Evolutionary conservation across 2,329 filamentous ascomycete species (phyloP), one percentile per base, ranked within the genome.

Genomic region (Juglanconis juglandina): DNA sequence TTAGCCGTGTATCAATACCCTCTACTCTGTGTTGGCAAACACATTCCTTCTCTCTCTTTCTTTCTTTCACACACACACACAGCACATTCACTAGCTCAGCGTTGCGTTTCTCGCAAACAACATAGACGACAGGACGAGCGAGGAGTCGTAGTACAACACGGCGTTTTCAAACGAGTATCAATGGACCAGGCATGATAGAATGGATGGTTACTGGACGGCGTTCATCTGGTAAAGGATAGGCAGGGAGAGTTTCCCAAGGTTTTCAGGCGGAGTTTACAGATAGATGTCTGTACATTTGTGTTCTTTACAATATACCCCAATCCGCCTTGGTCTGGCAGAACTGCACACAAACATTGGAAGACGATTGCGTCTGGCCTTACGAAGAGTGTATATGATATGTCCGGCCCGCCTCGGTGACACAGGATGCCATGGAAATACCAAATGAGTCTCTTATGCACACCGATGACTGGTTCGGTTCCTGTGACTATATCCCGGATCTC

Each of bases 271-370:
- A 14, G 10, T 42, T 42, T 30, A 52, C 39, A 44, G 32, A n/a
- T 51, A 51, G 32, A 51, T 2, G 6, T 44, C 13, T 37, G 30
- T 46, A 44, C 47, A 58, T 58, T 46, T 57, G 58, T 34, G 44
- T 52, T 53, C 37, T 55, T 52, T 44, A 35, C 35, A 35, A 58
- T 61, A 63, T 63, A 63, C 61, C 61, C 61, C 61, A 46, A 56
- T 32, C 33, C 51, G 46, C 54, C 47, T 49, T 58, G 13, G 37
- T 44, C 30, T 50, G 37, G 50, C 30, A 53, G 49, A 24, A 34
- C 53, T 58, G 50, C 52, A 58, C 17, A 58, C 42, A 50, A 51
- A 9, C 55, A 13, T 47, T 41, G 17, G 3, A 47, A 47, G 13
- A 4, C n/a, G 14, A 53, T 33, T 32, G 3, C 17, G 33, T 35